Percentiles rank a stretch among this genome's conserved stretches.
These are phyloP conservation scores for Stagonosporopsis rhizophila DNA, from an alignment of 2,329 filamentous ascomycete species.

Conservation along the genomic window DNA sequence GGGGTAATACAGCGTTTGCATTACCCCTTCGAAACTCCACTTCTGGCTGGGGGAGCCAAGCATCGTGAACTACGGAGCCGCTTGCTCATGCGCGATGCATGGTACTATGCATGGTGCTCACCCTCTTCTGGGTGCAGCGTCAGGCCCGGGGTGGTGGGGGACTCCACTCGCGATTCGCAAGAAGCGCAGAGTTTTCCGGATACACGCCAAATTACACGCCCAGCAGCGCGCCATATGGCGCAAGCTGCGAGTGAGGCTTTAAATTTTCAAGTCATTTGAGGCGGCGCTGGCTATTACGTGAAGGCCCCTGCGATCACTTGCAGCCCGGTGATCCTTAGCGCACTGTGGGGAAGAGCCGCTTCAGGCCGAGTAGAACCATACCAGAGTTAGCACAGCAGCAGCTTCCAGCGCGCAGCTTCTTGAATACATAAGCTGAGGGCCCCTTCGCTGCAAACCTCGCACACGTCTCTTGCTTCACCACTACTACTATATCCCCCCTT, in stretches of 20 bases:
- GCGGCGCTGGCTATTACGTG: constrained; percentile 36
- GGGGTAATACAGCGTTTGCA: constrained; percentile 6
- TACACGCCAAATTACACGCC: constrained; percentile 2
- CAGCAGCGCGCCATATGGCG: constrained; percentile 22
- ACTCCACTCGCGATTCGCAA: constrained; percentile 5
- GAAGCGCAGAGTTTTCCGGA: constrained; percentile 7
- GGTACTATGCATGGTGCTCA: neutral
- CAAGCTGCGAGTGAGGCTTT: constrained; percentile 25
- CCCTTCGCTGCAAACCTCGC: neutral
- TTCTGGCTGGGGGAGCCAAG: constrained; percentile 30
- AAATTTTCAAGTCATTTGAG: constrained; percentile 25
- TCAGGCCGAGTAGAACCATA: constrained; percentile 19
- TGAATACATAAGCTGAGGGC: constrained; percentile 1
- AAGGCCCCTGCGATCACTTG: constrained; percentile 28
- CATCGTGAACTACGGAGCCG: constrained; percentile 36
- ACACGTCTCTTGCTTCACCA: constrained; percentile 10
- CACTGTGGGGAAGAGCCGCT: constrained; percentile 29
- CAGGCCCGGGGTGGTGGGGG: neutral
- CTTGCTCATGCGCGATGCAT: constrained; percentile 4
- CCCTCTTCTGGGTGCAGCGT: constrained; percentile 1
- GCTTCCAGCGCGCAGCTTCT: neutral
- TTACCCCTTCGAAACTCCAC: constrained; percentile 16
- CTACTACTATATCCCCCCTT: neutral
- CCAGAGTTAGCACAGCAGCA: neutral
- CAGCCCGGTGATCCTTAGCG: constrained; percentile 17